These are phyloP conservation scores for Piromyces finnis DNA, from an alignment of 192 early-diverging fungal genomes.

Conservation along the genomic window DNA sequence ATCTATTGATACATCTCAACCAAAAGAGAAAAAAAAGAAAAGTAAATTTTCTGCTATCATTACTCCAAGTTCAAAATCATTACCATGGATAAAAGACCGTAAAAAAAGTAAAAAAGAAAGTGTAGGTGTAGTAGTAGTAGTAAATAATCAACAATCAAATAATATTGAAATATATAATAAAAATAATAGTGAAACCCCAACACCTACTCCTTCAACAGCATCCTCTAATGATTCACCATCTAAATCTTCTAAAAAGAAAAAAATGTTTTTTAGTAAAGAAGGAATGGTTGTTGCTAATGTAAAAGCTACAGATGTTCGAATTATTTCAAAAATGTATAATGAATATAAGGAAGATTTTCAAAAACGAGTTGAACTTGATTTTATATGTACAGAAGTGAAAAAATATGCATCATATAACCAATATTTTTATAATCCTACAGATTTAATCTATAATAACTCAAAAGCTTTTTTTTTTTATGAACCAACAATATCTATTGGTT, in stretches of 20 bases:
- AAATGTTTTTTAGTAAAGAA: not conserved
- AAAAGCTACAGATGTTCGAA: not conserved
- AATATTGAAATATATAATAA: too few species aligned
- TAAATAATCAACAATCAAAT: too few species aligned
- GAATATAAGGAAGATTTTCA: not conserved
- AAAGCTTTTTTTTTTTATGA: not conserved
- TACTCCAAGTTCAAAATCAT: not conserved
- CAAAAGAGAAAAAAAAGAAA: not conserved
- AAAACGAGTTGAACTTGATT: not conserved
- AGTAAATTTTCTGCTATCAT: not conserved
- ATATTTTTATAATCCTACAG: not conserved
- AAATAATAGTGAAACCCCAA: not conserved
- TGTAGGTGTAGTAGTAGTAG: not conserved
- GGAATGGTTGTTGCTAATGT: not conserved
- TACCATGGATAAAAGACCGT: not conserved
- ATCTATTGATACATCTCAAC: not conserved
- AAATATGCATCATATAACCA: not conserved
- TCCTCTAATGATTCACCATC: not conserved
- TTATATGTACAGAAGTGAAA: not conserved
- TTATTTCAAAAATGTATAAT: not conserved
- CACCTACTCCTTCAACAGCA: not conserved
- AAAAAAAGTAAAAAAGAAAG: not conserved
- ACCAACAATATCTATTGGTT: not conserved
- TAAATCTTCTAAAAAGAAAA: not conserved
- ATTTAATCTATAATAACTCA: not conserved